These are phyloP conservation scores for Coleophoma eucalyptorum DNA, from an alignment of 2,329 filamentous ascomycete genomes.

Conservation along the genomic window DNA sequence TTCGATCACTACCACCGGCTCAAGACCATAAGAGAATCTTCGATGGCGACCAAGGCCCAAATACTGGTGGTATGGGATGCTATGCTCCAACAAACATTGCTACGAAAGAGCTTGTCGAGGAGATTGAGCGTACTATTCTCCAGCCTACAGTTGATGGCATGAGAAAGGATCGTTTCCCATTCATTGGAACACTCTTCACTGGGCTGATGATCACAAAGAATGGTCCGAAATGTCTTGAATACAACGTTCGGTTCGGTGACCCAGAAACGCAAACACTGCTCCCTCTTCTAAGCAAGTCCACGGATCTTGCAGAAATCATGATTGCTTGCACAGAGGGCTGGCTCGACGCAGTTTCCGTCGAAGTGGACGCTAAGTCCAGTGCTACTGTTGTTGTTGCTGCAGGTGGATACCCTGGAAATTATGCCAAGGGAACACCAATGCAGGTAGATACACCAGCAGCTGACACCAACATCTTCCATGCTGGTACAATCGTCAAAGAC, in stretches of 20 bases:
- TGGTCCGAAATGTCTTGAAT: constrained; percentile 83
- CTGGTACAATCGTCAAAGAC: constrained; percentile 70
- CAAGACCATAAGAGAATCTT: constrained; percentile 97
- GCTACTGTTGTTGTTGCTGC: constrained; percentile 93
- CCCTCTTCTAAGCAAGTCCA: constrained; percentile 70
- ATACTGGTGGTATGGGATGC: constrained; percentile 97
- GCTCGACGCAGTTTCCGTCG: constrained; percentile 66
- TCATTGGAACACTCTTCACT: constrained; percentile 76
- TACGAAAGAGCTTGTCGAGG: constrained; percentile 67
- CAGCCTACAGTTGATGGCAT: constrained; percentile 87
- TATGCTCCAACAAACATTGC: constrained; percentile 88
- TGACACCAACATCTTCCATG: constrained; percentile 81
- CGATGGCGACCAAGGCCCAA: constrained; percentile 85
- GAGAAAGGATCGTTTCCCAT: constrained; percentile 72
- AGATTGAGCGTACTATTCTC: constrained; percentile 78
- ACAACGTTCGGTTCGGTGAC: constrained; percentile 91
- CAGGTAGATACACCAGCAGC: constrained; percentile 39
- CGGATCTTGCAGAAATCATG: constrained; percentile 86
- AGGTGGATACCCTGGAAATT: constrained; percentile 83
- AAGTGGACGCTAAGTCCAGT: constrained; percentile 67
- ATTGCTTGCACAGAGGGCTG: constrained; percentile 75
- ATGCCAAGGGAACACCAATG: constrained; percentile 72
- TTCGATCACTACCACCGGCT: constrained; percentile 80
- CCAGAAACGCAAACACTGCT: constrained; percentile 88
- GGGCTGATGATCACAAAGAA: constrained; percentile 88